These are phyloP conservation scores for Yamadazyma philogaea DNA, from an alignment of 805 yeast species.

Conservation along the genomic window DNA sequence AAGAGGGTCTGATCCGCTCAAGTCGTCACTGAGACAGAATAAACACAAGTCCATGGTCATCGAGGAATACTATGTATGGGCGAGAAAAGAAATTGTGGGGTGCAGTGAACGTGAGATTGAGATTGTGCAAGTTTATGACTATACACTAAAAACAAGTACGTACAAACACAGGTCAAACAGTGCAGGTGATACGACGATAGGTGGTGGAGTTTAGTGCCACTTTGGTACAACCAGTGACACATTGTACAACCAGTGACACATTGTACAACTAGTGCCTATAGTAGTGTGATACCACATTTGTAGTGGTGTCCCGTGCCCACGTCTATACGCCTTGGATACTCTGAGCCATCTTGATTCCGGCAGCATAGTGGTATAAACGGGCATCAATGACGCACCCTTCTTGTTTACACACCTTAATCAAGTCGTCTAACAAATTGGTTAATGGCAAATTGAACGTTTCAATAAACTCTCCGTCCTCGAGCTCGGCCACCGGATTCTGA, in stretches of 20 bases:
- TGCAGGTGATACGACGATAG: too few relatives aligned
- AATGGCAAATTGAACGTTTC: slow-evolving; percentile 80
- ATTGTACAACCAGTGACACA: too few relatives aligned
- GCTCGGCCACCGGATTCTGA: slow-evolving; percentile 61
- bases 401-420: slow-evolving; percentile 45
- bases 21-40: slow-evolving; percentile 32
- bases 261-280: too few relatives aligned
- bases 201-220: too few relatives aligned
- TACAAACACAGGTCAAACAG: too few relatives aligned
- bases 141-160: too few relatives aligned
- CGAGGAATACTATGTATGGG: not conserved
- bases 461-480: slow-evolving; percentile 91
- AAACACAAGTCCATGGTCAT: slow-evolving; percentile 20
- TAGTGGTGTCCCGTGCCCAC: too few relatives aligned
- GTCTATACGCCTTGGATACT: not conserved
- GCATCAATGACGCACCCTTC: slow-evolving; percentile 84
- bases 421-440: slow-evolving; percentile 49
- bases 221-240: too few relatives aligned
- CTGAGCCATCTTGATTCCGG: slow-evolving; percentile 52
- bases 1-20: slow-evolving; percentile 11
- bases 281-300: too few relatives aligned
- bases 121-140: too few relatives aligned
- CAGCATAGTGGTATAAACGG: slow-evolving; percentile 80
- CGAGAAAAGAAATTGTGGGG: not conserved
- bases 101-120: not conserved